Conservation (phyloP, 148 eudicot species). For the Nepenthes gracilis region DNA sequence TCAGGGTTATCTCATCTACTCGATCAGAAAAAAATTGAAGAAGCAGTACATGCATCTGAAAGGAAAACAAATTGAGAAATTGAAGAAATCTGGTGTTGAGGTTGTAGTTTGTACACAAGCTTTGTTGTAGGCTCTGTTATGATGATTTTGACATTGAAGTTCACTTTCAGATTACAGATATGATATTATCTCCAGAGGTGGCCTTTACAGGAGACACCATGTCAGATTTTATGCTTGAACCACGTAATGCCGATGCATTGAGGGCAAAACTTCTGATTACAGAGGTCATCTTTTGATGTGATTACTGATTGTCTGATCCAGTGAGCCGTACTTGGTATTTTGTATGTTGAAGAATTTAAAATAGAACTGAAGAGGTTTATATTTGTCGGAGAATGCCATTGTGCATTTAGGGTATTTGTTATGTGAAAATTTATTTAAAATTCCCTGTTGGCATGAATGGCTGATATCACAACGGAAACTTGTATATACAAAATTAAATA, state of each 20-base stretch:
- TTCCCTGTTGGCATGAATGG: too few species aligned
- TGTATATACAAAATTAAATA: too few species aligned
- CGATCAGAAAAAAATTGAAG: constrained; percentile 80
- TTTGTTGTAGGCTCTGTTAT: constrained; percentile 3
- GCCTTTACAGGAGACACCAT: constrained; percentile 95
- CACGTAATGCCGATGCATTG: constrained; percentile 84
- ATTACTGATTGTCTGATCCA: neutral
- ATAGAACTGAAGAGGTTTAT: too few species aligned
- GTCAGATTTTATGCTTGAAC: constrained; percentile 79
- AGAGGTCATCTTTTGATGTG: constrained; percentile 37
- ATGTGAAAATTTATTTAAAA: too few species aligned
- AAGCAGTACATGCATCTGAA: constrained; percentile 79
- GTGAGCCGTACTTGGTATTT: neutral
- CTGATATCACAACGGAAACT: too few species aligned
- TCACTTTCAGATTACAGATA: constrained; percentile 66
- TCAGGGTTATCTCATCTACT: constrained; percentile 86
- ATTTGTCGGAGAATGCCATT: too few species aligned
- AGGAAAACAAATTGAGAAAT: constrained; percentile 84
- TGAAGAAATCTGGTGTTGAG: constrained; percentile 87
- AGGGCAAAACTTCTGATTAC: constrained; percentile 89
- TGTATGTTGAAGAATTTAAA: neutral
- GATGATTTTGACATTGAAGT: constrained; percentile 9
- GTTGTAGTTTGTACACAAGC: constrained; percentile 24
- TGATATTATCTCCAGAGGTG: constrained; percentile 79
- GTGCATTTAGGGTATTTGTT: too few species aligned